Base-by-base conservation (phyloP, 2,329 filamentous ascomycete genomes). In the Aspergillus puulaauensis region DNA sequence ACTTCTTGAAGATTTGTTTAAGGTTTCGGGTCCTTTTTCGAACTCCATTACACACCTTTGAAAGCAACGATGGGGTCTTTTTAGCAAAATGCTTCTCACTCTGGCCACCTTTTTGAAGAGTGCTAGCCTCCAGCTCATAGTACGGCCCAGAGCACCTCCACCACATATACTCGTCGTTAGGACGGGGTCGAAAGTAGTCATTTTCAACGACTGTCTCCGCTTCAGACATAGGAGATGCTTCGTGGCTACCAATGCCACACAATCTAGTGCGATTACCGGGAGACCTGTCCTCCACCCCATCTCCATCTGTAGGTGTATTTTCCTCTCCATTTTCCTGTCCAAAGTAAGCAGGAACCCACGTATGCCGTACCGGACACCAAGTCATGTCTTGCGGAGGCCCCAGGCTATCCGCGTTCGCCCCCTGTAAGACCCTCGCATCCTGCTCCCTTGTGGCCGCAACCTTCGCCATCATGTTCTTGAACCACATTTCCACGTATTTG, bases 1-100 rank as follows among this genome's bases (percentile, higher is more conserved):
- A 62, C 52, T 56, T 68, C 52, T 59, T 64, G 33, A 68, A 61
- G 12, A 61, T 49, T 43, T 48, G 63, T 44, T 61, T 66, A 39
- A 67, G 44, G 12, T 48, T 58, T n/a, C 58, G 60, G 14, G 67
- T 37, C 23, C 57, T 67, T 33, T 52, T 64, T 47, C 57, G 54
- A 7, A 67, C 44, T 11, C 55, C 56, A 37, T 51, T 51, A 4
- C 60, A 60, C 56, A 67, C 52, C 6, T 40, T 59, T 5, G 47
- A 61, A 3, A 66, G 51, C 3, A 67, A 37, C 2, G 64, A 60
- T n/a, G 60, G 51, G 33, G 39, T 31, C 14, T 49, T 63, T 48
- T 60, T 57, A 9, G 51, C 48, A n/a, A 35, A 56, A 27, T 45
- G 48, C 17, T 39, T 23, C n/a, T 43, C 41, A 2, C 51, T 15